Percentiles rank a stretch among this genome's conserved stretches.
Evolutionary conservation across 1,284 basidiomycete genomes (phyloP).

Genomic region (Puccinia coronata): DNA sequence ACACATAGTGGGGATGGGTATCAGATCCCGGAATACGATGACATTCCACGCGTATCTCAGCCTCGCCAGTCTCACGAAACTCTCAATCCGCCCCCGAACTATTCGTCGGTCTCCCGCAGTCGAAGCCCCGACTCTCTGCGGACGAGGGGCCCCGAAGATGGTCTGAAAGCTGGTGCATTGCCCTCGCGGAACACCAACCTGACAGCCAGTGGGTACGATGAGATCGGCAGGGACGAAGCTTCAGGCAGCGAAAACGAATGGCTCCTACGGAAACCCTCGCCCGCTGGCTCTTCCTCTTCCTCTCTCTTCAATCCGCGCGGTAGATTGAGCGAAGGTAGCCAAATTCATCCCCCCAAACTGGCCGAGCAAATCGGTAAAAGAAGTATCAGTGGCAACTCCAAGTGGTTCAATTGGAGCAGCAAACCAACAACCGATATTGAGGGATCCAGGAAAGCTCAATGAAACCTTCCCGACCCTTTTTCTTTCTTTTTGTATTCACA

Average conservation of each 20-base stretch:
- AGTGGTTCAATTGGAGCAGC: constrained; percentile 17
- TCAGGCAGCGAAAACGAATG: constrained; percentile 48
- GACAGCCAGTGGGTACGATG: constrained; percentile 37
- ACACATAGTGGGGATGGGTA: neutral
- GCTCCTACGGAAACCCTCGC: neutral
- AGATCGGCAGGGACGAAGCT: constrained; percentile 44
- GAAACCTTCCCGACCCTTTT: neutral
- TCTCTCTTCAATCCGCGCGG: neutral
- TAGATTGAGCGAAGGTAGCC: neutral
- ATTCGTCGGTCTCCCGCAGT: neutral
- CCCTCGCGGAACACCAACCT: constrained; percentile 3
- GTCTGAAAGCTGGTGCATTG: neutral
- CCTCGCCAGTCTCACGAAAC: constrained; percentile 1
- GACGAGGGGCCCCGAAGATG: neutral
- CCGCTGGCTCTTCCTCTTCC: neutral
- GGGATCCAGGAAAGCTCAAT: neutral
- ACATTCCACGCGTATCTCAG: neutral
- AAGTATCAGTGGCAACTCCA: neutral
- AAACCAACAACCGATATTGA: constrained; percentile 4
- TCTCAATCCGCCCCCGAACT: neutral
- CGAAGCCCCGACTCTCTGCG: neutral
- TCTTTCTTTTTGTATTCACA: no score
- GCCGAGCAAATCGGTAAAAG: neutral
- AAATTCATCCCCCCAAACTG: neutral
- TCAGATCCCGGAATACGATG: constrained; percentile 31